Conservation (phyloP, 768 basidiomycete species). For the Hypsizygus marmoreus region DNA sequence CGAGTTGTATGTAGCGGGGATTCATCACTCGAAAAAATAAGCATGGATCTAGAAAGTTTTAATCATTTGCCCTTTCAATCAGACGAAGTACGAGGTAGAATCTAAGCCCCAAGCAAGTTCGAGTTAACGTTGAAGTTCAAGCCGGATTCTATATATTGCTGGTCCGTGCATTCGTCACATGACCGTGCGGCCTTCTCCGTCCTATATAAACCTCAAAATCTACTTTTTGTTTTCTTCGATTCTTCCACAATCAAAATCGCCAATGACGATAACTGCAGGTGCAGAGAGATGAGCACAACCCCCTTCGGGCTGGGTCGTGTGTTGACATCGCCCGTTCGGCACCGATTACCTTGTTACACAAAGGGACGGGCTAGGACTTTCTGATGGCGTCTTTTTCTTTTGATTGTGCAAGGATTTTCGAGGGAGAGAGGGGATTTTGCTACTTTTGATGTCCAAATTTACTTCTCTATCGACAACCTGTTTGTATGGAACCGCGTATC, state of each 20-base stretch:
- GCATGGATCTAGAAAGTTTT: too few relatives aligned
- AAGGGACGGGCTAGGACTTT: slow-evolving; percentile 58
- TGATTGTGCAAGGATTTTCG: slow-evolving; percentile 21
- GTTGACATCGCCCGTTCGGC: slow-evolving; percentile 69
- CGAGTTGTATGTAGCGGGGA: too few relatives aligned
- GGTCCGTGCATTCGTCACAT: slow-evolving; percentile 17
- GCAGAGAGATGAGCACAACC: slow-evolving; percentile 60
- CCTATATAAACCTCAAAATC: slow-evolving; percentile 11
- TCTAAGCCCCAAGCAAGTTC: too few relatives aligned
- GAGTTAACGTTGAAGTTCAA: too few relatives aligned
- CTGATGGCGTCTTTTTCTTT: slow-evolving; percentile 48
- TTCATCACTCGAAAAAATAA: too few relatives aligned
- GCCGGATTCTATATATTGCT: background rate
- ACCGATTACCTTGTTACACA: slow-evolving; percentile 57
- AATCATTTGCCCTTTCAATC: too few relatives aligned
- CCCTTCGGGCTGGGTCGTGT: slow-evolving; percentile 41
- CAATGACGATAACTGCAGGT: slow-evolving; percentile 55
- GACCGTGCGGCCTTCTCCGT: slow-evolving; percentile 14
- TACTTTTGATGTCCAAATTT: too few relatives aligned
- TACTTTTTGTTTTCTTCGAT: slow-evolving; percentile 29
- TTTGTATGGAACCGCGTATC: too few relatives aligned
- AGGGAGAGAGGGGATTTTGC: too few relatives aligned
- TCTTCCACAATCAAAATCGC: slow-evolving; percentile 50
- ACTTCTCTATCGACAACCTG: too few relatives aligned
- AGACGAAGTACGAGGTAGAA: too few relatives aligned